Percentiles rank a stretch among this genome's conserved stretches.
phyloP scores from a whole-genome alignment of 1,284 basidiomycete species.

The Malassezia obtusa region DNA sequence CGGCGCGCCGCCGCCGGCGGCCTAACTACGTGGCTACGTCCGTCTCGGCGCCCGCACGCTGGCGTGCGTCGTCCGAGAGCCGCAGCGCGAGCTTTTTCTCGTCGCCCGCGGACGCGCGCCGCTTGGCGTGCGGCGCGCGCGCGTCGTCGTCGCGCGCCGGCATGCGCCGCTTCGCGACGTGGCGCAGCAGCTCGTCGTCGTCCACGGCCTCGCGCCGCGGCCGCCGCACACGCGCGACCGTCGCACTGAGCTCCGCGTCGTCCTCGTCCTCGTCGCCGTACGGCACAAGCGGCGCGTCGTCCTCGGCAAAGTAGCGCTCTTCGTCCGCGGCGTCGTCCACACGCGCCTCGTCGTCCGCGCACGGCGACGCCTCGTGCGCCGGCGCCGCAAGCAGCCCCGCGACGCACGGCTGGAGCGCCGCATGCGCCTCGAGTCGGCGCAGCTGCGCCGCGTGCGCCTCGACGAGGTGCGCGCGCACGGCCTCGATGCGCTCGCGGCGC shows the following conservation, averaged over 20 bases:
- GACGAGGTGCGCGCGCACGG: conserved; percentile 74
- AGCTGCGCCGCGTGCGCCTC: conserved; percentile 62
- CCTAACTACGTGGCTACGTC: not conserved
- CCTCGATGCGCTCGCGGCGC: conserved; percentile 68
- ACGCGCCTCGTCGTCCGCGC: conserved; percentile 47
- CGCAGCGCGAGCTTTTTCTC: conserved; percentile 24
- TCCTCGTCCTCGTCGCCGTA: conserved; percentile 19
- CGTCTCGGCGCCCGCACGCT: not conserved
- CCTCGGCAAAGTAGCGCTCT: conserved; percentile 73
- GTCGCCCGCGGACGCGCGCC: not conserved
- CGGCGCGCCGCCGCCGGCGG: not conserved
- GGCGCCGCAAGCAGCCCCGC: conserved; percentile 41
- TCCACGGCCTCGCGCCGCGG: not conserved
- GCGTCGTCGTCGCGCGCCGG: not conserved
- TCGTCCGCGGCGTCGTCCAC: conserved; percentile 60
- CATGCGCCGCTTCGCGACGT: not conserved
- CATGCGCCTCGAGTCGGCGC: conserved; percentile 61
- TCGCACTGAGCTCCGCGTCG: conserved; percentile 12
- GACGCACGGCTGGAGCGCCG: conserved; percentile 65
- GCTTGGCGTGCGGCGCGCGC: too few species aligned
- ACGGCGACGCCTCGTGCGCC: conserved; percentile 7
- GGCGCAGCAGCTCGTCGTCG: not conserved
- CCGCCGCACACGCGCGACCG: not conserved
- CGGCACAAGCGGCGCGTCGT: conserved; percentile 50
- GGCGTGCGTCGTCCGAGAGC: not conserved